Evolutionary conservation across 2,329 filamentous ascomycete species (phyloP), one percentile per base, ranked within the genome.

Genomic region (Cladosporium sp.): DNA sequence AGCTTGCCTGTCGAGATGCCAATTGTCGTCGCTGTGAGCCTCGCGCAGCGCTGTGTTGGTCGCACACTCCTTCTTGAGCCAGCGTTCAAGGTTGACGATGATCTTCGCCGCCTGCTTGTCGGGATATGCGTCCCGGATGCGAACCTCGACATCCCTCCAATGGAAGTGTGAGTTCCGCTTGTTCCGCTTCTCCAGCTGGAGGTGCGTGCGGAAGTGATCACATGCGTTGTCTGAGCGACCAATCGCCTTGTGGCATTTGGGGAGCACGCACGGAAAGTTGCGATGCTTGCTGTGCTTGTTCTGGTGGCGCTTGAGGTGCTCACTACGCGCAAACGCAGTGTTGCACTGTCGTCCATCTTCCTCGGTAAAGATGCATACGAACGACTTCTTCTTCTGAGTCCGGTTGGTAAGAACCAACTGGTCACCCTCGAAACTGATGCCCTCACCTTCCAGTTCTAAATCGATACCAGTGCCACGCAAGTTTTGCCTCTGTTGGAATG

Each of bases 121-220:
- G 17, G 52, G 34, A 34, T 62, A 62, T 7, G 39, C 52, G 8
- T 49, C 42, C 3, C 25, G 34, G 20, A 68, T 57, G 28, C 43
- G 47, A 17, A 37, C 34, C 28, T 61, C 40, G 14, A 65, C 30
- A 5, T 43, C 58, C 7, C 57, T 51, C 64, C 64, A 68, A 14
- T 61, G 55, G 34, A 61, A 58, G 34, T 60, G 60, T 30, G 59
- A 43, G 61, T 72, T 72, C 1, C 70, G 64, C 39, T 65, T 64
- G 14, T 69, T 68, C 39, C 63, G 64, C 8, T 34, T 36, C 0
- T 45, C 58, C 1, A 20, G 8, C 28, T 59, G 58, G 11, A 72
- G 61, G 45, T 72, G 70, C 0, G 68, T 71, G 55, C 66, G 68
- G 64, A 69, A 69, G 39, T 72, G 70, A 28, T 72, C 69, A 5